phyloP scores from a whole-genome alignment of 345 rosid genomes.

The Citrus hindsii region DNA sequence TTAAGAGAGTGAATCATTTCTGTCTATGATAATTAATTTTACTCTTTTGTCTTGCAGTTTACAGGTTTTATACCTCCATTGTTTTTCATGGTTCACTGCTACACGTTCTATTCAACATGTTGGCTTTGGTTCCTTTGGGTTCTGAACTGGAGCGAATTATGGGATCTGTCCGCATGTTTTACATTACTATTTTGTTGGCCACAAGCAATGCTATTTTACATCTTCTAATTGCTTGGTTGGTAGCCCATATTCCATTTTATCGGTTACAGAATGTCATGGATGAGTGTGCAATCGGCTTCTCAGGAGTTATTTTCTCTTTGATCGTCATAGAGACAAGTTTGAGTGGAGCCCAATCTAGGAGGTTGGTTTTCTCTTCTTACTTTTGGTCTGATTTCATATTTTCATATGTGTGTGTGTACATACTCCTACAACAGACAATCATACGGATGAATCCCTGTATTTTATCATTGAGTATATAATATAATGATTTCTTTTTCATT shows the following conservation, averaged over 20 bases:
- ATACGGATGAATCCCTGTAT: neutral
- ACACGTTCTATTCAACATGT: conserved; percentile 91
- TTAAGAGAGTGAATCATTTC: neutral
- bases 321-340: conserved; percentile 92
- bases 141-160: conserved; percentile 94
- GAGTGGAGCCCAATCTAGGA: conserved; percentile 84
- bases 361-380: conserved; percentile 44
- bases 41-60: conserved; percentile 50
- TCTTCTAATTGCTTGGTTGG: conserved; percentile 67
- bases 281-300: conserved; percentile 91
- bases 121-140: conserved; percentile 96
- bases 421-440: neutral
- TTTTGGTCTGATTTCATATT: neutral
- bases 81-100: conserved; percentile 87
- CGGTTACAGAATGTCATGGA: conserved; percentile 41
- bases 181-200: conserved; percentile 71
- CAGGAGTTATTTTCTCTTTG: conserved; percentile 88
- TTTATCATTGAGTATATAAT: neutral
- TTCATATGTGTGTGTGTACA: neutral
- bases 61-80: conserved; percentile 76
- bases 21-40: conserved; percentile 6
- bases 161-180: conserved; percentile 88
- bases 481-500: neutral
- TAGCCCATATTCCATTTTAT: conserved; percentile 57
- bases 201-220: conserved; percentile 80